These are phyloP conservation scores for Aspergillus proliferans DNA, from an alignment of 2,329 filamentous ascomycete species.

Conservation along the genomic window DNA sequence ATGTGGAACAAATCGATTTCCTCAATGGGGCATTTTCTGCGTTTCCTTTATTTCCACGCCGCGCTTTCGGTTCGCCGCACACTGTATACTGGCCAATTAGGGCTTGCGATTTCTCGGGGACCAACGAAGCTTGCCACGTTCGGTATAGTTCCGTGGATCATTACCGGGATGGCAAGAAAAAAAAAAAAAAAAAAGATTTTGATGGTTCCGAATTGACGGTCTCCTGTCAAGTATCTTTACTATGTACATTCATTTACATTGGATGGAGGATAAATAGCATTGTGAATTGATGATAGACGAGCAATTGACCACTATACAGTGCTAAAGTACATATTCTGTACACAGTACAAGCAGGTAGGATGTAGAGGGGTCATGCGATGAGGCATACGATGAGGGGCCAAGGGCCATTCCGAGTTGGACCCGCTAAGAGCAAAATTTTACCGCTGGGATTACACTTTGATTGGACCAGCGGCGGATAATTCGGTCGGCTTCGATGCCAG, in stretches of 20 bases:
- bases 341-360: too few relatives aligned
- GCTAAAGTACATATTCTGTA: too few relatives aligned
- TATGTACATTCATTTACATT: too few relatives aligned
- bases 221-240: background rate
- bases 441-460: background rate
- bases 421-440: background rate
- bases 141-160: background rate
- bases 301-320: too few relatives aligned
- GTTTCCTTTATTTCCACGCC: too few relatives aligned
- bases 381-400: background rate
- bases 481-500: background rate
- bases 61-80: background rate
- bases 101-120: background rate
- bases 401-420: background rate
- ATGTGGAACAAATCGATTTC: background rate
- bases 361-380: too few relatives aligned
- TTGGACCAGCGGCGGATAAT: background rate
- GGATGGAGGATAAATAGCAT: background rate
- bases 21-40: background rate
- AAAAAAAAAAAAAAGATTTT: background rate
- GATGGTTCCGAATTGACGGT: background rate
- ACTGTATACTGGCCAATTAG: background rate
- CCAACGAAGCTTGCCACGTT: background rate
- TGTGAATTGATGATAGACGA: background rate
- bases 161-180: background rate